These are phyloP conservation scores for Tetradesmus lagerheimii DNA, from an alignment of 139 green algal genomes.

Conservation along the genomic window DNA sequence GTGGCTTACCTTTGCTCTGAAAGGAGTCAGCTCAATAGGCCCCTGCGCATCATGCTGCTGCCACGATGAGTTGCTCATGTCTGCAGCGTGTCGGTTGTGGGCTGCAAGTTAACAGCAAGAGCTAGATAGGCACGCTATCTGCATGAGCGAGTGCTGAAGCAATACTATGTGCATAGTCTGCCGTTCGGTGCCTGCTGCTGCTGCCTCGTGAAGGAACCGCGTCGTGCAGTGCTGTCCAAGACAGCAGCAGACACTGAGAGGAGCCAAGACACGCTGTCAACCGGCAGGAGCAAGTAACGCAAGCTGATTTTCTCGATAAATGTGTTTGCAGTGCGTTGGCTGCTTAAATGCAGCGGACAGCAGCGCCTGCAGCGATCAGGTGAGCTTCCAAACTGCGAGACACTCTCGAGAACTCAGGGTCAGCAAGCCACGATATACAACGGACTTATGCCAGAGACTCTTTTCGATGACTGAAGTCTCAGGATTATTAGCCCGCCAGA, in stretches of 20 bases:
- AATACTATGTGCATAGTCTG: background rate
- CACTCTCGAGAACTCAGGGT: background rate
- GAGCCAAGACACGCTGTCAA: background rate
- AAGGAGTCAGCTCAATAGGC: slow-evolving; percentile 41
- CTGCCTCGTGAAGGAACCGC: background rate
- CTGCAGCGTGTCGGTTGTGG: background rate
- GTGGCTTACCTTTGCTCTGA: slow-evolving; percentile 17
- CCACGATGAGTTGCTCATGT: slow-evolving; percentile 4
- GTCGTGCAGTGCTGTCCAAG: background rate
- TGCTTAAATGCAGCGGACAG: background rate
- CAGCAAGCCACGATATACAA: background rate
- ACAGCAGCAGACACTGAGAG: background rate
- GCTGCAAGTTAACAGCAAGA: background rate
- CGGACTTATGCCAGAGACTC: too few relatives aligned
- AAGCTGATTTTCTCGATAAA: too few relatives aligned
- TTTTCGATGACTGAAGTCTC: too few relatives aligned
- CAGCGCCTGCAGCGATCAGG: background rate
- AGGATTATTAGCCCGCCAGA: too few relatives aligned
- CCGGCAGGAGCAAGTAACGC: too few relatives aligned
- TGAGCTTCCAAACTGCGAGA: background rate
- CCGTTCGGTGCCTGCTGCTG: background rate
- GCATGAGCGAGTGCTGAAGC: background rate
- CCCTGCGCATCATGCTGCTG: slow-evolving; percentile 16
- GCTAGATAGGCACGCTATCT: background rate
- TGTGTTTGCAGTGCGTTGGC: background rate